Base-by-base conservation (phyloP, 257 asterid species). In the Eustoma russellianum region DNA sequence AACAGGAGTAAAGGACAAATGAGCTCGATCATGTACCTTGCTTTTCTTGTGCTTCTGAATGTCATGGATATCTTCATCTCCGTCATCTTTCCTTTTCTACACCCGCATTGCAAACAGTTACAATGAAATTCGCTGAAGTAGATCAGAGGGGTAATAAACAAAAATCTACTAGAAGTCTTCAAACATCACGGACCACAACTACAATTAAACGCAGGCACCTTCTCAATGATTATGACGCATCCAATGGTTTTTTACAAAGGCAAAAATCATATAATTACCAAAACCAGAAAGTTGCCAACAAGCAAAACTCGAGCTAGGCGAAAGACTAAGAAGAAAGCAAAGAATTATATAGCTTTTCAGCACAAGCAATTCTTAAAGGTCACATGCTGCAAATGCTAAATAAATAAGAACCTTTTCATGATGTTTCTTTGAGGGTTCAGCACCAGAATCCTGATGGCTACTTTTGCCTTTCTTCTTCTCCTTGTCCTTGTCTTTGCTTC, bases 401-500 rank as follows among this genome's bases (percentile, higher is more conserved):
- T 40, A 35, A 56, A 30, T 52, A 17, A 53, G 38, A 34, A 87
- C 98, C 98, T 91, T 86, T 45, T 84, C 95, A 17, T 80, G 95
- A 63, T 80, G 82, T 60, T 80, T 81, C 78, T 78, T 86, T 17
- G 93, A 81, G 73, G 71, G 91, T 60, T 90, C 94, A 62, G 87
- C 83, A 53, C 84, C 93, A 64, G 96, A 75, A 55, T 90, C 98
- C 64, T 77, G 86, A 73, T 77, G 86, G 66, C 84, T 77, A 63
- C 80, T 74, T 74, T 75, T 91, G 51, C 84, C 94, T 56, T 82
- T 91, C 77, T 79, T 85, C 77, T 80, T 90, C 74, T 91, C 96
- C 78, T 90, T 89, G 82, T 90, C 97, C 75, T 83, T 88, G 70
- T 90, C 94, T 69, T 88, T 88, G 70, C 86, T 82, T 53, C 95